Base-by-base conservation (phyloP, 177 flowering plant species). In the Vitis hybrid region DNA sequence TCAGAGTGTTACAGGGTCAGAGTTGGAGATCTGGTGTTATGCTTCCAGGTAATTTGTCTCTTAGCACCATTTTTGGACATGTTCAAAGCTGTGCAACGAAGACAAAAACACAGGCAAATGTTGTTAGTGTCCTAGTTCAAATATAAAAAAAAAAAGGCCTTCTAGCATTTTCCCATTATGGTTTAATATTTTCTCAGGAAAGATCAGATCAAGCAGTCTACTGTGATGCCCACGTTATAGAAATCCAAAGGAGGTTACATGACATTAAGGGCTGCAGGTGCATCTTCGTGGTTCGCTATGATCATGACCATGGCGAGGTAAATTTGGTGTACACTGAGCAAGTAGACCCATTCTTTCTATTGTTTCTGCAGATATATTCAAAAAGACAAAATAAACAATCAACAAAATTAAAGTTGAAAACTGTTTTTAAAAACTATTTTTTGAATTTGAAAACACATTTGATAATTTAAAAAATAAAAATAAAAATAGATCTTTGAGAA, bases 21-120 rank as follows among this genome's bases (percentile, higher is more conserved):
- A 40, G 81, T 84, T 74, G 97, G 97, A 34, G 96, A 94, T 79
- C 89, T 83, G 48, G 90, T 94, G 15, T 83, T 94, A 52, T 91
- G 98, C 81, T 91, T 75, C 81, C 90, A 84, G 92, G 97, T 91
- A 83, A 21, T 34, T 45, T 5, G 14, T 64, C 57, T 52, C 10
- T 17, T 56, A 26, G 30, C 30, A 26, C 30, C 30, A 26, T 26
- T 26, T 26, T 26, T 26, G 30, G 30, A 3, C 30, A 26, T 26
- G 30, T 26, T 26, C 30, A 26, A 26, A 26, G 30, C 30, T 26
- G 30, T 26, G 30, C 30, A 26, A 3, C 30, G 30, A 26, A 0
- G 4, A 26, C 30, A 26, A 26, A 26, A 26, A 26, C 5, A 26
- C 30, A 26, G 30, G 30, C 30, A 26, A 26, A 26, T 3, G 30